Percentiles rank a stretch among this genome's conserved stretches.
Evolutionary conservation across 768 basidiomycete species (phyloP).

Genomic region (Lactifluus rugatus): DNA sequence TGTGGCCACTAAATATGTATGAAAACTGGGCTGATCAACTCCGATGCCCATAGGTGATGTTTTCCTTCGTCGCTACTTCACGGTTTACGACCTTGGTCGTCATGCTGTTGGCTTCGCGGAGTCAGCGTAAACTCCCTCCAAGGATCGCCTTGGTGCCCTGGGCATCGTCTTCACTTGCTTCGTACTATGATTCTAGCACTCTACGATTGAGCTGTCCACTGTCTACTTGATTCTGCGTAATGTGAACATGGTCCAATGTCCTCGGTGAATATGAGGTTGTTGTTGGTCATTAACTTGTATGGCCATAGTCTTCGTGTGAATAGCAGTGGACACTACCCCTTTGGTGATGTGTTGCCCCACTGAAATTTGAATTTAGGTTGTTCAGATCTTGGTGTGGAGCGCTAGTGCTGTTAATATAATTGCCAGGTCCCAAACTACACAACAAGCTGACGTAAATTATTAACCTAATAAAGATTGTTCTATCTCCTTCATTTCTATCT

Average conservation of each 20-base stretch:
- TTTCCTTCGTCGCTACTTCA: conserved; percentile 86
- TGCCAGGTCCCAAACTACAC: background rate
- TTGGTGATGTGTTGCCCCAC: too few relatives aligned
- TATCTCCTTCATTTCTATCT: conserved; percentile 7
- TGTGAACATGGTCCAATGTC: background rate
- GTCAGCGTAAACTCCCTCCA: conserved; percentile 24
- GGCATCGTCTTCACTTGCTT: background rate
- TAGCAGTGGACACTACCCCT: too few relatives aligned
- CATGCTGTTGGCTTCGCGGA: conserved; percentile 79
- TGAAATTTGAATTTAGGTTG: too few relatives aligned
- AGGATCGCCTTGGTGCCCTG: background rate
- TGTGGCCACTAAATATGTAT: conserved; percentile 15
- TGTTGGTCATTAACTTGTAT: background rate
- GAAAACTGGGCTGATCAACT: background rate
- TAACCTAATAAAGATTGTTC: conserved; percentile 4
- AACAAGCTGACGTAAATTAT: background rate
- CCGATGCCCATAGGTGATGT: conserved; percentile 49
- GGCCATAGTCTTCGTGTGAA: background rate
- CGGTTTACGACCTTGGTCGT: conserved; percentile 75
- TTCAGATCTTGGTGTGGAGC: too few relatives aligned
- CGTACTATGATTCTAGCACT: background rate
- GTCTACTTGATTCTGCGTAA: background rate
- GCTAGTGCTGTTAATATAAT: background rate
- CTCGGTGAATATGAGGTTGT: background rate
- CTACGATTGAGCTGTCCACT: background rate